Percentiles rank a stretch among this genome's conserved stretches.
phyloP scores from a whole-genome alignment of 768 basidiomycete genomes.

The Leccinum arenicola region DNA sequence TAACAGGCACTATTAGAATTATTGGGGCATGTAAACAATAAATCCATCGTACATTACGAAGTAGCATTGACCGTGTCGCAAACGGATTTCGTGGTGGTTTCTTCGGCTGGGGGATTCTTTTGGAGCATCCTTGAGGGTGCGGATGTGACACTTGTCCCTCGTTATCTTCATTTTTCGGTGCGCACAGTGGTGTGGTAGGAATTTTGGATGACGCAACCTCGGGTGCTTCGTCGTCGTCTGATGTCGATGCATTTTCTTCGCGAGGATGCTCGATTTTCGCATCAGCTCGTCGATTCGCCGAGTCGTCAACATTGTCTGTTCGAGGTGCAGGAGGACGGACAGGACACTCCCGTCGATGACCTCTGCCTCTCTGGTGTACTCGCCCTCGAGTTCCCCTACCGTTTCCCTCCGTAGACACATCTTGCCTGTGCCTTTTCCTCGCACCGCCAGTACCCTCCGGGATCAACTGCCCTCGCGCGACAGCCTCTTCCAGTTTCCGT shows the following conservation, averaged over 20 bases:
- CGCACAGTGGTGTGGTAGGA: constrained; percentile 8
- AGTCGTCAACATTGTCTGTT: neutral
- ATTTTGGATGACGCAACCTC: constrained; percentile 59
- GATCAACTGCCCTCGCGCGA: constrained; percentile 72
- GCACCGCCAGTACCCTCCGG: constrained; percentile 42
- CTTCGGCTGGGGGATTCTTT: constrained; percentile 43
- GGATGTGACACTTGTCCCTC: constrained; percentile 2
- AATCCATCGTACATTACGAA: constrained; percentile 65
- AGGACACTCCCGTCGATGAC: constrained; percentile 22
- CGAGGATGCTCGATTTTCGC: neutral
- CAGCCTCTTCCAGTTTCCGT: constrained; percentile 72
- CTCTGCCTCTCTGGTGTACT: constrained; percentile 29
- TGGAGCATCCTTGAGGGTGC: constrained; percentile 8
- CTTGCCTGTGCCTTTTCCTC: constrained; percentile 42
- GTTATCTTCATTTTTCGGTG: constrained; percentile 8
- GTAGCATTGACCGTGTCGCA: constrained; percentile 60
- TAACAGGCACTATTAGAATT: constrained; percentile 13
- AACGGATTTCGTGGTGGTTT: constrained; percentile 61
- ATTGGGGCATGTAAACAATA: neutral
- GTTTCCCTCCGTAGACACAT: constrained; percentile 7
- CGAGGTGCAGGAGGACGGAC: constrained; percentile 1
- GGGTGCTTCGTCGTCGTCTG: constrained; percentile 46
- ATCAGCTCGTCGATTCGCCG: neutral
- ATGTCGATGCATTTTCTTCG: constrained; percentile 21
- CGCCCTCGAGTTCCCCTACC: constrained; percentile 5